phyloP scores from a whole-genome alignment of 257 asterid species.

The Rubia yunnanensis region DNA sequence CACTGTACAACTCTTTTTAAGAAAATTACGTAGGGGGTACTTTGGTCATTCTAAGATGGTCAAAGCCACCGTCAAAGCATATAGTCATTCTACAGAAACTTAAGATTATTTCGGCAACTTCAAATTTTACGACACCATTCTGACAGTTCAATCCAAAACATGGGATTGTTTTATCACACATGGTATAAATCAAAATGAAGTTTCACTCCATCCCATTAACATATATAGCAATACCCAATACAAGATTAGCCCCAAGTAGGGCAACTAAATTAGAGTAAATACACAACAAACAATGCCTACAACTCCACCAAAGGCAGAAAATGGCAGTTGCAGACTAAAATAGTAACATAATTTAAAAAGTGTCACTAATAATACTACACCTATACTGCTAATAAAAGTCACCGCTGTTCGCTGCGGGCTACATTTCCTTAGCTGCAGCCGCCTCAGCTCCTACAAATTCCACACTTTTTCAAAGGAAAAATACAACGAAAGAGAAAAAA shows the following conservation, averaged over 20 bases:
- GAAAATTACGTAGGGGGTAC: too few relatives aligned
- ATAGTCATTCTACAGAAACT: too few relatives aligned
- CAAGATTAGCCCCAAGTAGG: not conserved
- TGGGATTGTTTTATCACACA: too few relatives aligned
- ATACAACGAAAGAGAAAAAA: not conserved
- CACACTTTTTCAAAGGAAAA: not conserved
- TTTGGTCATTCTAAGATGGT: too few relatives aligned
- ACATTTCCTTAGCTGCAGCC: slow-evolving; percentile 56
- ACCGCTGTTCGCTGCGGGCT: slow-evolving; percentile 62
- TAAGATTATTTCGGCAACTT: too few relatives aligned
- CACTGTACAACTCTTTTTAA: too few relatives aligned
- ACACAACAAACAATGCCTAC: not conserved
- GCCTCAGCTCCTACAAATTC: slow-evolving; percentile 43
- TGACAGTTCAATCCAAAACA: too few relatives aligned
- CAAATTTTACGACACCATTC: too few relatives aligned
- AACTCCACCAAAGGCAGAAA: not conserved
- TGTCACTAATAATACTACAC: not conserved
- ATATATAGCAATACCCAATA: not conserved
- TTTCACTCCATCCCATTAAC: not conserved
- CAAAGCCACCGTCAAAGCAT: too few relatives aligned
- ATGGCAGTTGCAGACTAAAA: not conserved
- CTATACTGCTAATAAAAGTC: not conserved
- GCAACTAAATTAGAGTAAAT: not conserved
- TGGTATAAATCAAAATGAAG: slow-evolving; percentile 1
- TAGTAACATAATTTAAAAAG: not conserved